Evolutionary conservation across 495 filamentous ascomycete species (phyloP), one percentile per base, ranked within the genome.

Genomic region (Daldinia decipiens): DNA sequence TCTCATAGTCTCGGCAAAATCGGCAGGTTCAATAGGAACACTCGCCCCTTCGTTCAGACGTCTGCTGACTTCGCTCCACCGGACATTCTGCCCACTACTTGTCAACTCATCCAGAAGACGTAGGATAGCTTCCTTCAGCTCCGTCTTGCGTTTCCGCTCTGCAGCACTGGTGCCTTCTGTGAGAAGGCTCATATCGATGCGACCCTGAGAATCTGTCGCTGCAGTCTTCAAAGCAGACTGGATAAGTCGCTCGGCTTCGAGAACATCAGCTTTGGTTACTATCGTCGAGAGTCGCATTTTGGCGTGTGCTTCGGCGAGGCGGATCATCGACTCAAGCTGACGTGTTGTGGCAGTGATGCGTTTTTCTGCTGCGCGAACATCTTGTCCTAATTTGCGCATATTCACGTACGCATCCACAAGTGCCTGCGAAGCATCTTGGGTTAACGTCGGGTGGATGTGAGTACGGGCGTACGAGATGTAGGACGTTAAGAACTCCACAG

Each of bases 391-490:
- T 74, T 93, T 93, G 66, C 95, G 94, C 92, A 99, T 97, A 63
- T 92, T 93, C 63, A 99, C 93, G 79, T 99, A 99, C 6, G 93
- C 84, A 50, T 90, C 84, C 17, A 94, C 89, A 24, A 99, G 92
- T 31, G 92, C 92, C 63, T 88, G 83, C 12, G 90, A 90, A 4
- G 95, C 96, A 34, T 88, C 89, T 2, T 87, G 84, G 5, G 90
- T 91, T 73, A 99, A 87, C 12, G 85, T 85, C 0, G 95, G 95
- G 70, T 98, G 93, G 70, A 93, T 85, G 76, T 94, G 87, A 50
- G 90, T 87, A 70, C 96, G 93, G 24, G 95, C 95, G 79, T 99
- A 98, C 61, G 95, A 98, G 82, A 99, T 98, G 83, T 98, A 99
- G 17, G 91, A 88, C 2, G 95, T 99, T 5, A 99, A 86, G 81